Evolutionary conservation across 1,284 basidiomycete species (phyloP).

Genomic region (Sporisorium sorghi): DNA sequence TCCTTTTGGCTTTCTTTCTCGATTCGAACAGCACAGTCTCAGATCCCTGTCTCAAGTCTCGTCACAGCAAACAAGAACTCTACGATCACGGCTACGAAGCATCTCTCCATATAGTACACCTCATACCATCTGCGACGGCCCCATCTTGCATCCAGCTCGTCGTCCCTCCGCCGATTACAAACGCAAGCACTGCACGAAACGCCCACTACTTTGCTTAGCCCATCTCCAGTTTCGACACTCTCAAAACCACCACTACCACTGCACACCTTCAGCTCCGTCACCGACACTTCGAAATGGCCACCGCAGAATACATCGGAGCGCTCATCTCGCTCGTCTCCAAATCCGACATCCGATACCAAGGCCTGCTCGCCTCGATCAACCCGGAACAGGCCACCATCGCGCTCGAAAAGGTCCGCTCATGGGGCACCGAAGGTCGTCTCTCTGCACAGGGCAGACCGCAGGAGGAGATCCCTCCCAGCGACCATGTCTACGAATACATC

Average conservation of each 20-base stretch:
- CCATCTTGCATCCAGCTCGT: neutral
- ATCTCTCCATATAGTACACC: neutral
- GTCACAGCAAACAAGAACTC: neutral
- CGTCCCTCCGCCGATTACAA: too few relatives aligned
- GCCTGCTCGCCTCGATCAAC: conserved; percentile 85
- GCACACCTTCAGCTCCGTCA: neutral
- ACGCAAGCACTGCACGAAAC: neutral
- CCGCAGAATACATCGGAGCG: conserved; percentile 67
- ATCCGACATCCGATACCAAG: conserved; percentile 88
- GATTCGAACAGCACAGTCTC: neutral
- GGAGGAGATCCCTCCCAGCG: conserved; percentile 69
- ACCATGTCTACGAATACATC: conserved; percentile 73
- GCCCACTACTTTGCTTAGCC: neutral
- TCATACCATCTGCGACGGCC: neutral
- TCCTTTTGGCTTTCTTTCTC: neutral
- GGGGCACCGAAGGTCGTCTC: conserved; percentile 85
- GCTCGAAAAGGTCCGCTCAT: conserved; percentile 86
- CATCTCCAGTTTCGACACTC: neutral
- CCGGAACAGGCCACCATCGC: conserved; percentile 84
- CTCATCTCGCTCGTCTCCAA: conserved; percentile 85
- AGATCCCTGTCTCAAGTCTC: neutral
- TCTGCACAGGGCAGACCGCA: conserved; percentile 71
- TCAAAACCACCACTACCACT: neutral
- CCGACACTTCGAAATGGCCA: conserved; percentile 34
- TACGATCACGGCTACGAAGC: neutral